phyloP scores from a whole-genome alignment of 1,139 yeast genomes.

The Pichia sp. region DNA sequence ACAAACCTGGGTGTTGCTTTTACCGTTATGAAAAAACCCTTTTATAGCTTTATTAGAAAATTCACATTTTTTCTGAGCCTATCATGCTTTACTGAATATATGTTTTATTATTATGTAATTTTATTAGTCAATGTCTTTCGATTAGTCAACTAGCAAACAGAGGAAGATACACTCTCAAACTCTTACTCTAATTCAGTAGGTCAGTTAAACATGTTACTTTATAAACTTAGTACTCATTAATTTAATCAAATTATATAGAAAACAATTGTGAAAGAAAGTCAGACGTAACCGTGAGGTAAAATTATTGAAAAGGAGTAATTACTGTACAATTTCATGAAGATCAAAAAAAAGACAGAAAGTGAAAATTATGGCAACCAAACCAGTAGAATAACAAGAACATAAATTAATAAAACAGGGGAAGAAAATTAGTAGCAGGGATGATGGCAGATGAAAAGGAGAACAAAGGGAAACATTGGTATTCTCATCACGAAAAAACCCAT shows the following conservation, averaged over 20 bases:
- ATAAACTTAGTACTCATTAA: constrained; percentile 1
- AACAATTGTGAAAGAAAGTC: background rate
- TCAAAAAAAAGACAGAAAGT: background rate
- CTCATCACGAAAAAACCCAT: background rate
- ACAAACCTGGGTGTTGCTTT: too few species aligned
- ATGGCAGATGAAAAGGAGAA: background rate
- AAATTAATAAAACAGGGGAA: background rate
- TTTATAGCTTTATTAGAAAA: too few species aligned
- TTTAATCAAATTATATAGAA: constrained; percentile 3
- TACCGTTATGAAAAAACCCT: too few species aligned
- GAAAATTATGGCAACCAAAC: background rate
- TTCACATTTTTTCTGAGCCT: too few species aligned
- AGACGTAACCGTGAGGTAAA: background rate
- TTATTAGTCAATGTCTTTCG: too few species aligned
- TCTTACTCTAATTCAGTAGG: background rate
- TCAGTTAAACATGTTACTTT: background rate
- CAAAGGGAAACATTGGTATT: background rate
- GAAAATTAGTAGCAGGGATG: background rate
- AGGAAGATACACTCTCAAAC: too few species aligned
- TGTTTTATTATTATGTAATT: too few species aligned
- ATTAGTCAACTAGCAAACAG: too few species aligned
- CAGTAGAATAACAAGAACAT: background rate
- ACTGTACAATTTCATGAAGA: constrained; percentile 2
- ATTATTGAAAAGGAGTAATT: background rate
- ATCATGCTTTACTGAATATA: too few species aligned